Percentiles rank a stretch among this genome's conserved stretches.
phyloP scores from a whole-genome alignment of 139 green algal genomes.

The Chlorella sp. region DNA sequence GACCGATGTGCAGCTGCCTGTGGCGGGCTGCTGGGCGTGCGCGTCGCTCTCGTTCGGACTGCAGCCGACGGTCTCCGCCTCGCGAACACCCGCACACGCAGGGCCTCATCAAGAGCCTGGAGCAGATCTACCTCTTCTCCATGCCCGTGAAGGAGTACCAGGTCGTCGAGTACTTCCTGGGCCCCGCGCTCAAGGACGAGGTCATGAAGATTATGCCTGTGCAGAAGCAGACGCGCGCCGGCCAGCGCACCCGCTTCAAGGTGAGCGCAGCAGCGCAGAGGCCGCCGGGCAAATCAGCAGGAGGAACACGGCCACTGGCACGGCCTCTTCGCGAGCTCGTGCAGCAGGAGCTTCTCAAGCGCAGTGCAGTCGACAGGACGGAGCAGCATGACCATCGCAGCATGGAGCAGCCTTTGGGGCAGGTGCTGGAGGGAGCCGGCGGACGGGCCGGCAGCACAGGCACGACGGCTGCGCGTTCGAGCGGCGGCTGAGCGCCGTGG shows the following conservation, averaged over 20 bases:
- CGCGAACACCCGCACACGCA: constrained; percentile 39
- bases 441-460: too few relatives aligned
- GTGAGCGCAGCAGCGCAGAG: too few relatives aligned
- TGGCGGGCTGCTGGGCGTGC: neutral
- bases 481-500: neutral
- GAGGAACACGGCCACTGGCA: too few relatives aligned
- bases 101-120: constrained; percentile 98
- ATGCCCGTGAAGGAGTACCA: constrained; percentile 98
- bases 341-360: too few relatives aligned
- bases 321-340: too few relatives aligned
- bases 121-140: constrained; percentile 99
- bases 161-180: constrained; percentile 89
- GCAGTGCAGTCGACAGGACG: too few relatives aligned
- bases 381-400: too few relatives aligned
- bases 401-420: too few relatives aligned
- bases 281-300: too few relatives aligned
- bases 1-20: too few relatives aligned
- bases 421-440: too few relatives aligned
- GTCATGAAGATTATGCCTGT: constrained; percentile 99
- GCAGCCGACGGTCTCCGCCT: neutral
- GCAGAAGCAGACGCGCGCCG: constrained; percentile 99
- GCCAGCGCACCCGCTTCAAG: constrained; percentile 99
- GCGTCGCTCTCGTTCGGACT: neutral
- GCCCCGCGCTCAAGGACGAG: constrained; percentile 82
- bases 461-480: too few relatives aligned